Conservation (phyloP, 306 rosid genomes). For the Cucurbita argyrosperma region DNA sequence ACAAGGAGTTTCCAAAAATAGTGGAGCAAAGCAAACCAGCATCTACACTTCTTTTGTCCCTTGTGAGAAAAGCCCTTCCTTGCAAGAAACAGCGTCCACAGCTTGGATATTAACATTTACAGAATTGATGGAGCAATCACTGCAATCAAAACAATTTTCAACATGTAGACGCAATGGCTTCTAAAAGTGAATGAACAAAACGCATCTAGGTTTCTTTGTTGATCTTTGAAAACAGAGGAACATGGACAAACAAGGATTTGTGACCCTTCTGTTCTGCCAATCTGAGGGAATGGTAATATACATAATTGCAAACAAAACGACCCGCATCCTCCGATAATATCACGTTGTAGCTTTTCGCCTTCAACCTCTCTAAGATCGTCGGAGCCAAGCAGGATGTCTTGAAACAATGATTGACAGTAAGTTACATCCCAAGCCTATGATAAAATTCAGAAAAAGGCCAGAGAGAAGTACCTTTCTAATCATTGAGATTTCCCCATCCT, state of each 20-base stretch:
- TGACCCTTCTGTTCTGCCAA: conserved; percentile 72
- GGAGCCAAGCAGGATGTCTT: conserved; percentile 39
- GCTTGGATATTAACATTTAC: background rate
- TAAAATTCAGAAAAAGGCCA: background rate
- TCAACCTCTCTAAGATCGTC: conserved; percentile 38
- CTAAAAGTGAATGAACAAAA: conserved; percentile 53
- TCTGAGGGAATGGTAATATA: conserved; percentile 69
- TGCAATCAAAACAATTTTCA: background rate
- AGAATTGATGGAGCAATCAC: background rate
- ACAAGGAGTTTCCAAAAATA: background rate
- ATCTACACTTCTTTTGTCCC: background rate
- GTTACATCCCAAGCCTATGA: background rate
- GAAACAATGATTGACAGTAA: conserved; percentile 12
- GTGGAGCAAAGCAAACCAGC: background rate
- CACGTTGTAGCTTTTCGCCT: conserved; percentile 40
- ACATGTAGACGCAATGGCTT: conserved; percentile 54
- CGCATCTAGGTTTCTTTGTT: conserved; percentile 64
- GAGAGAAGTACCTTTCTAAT: conserved; percentile 44
- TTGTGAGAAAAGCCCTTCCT: background rate
- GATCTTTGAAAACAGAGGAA: conserved; percentile 59
- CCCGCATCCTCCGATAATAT: conserved; percentile 67
- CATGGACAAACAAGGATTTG: conserved; percentile 75
- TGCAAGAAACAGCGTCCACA: conserved; percentile 6
- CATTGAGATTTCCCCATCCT: conserved; percentile 52
- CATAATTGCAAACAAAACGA: conserved; percentile 79